Conservation (phyloP, 192 early-diverging fungal species). For the Phlyctochytrium arcticum region DNA sequence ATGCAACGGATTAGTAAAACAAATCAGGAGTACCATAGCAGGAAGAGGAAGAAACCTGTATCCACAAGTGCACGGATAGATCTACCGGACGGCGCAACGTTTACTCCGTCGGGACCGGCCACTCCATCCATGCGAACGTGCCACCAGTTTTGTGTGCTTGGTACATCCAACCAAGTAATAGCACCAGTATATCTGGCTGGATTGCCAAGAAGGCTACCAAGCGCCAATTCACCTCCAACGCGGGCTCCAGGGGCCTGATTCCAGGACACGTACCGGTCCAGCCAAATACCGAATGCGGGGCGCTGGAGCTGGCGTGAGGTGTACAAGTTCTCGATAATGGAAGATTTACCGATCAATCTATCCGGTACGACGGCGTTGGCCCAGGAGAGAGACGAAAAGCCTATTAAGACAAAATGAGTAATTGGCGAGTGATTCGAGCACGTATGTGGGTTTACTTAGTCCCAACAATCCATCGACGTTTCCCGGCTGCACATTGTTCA, state of each 20-base stretch:
- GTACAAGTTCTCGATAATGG: constrained; percentile 25
- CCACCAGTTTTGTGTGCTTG: constrained; percentile 18
- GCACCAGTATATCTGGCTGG: constrained; percentile 20
- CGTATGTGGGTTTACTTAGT: constrained; percentile 1
- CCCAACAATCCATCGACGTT: constrained; percentile 26
- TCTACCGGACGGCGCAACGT: constrained; percentile 5
- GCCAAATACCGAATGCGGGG: constrained; percentile 19
- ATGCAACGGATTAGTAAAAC: neutral
- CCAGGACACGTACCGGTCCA: constrained; percentile 11
- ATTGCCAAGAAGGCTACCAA: constrained; percentile 12
- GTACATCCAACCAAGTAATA: constrained; percentile 24
- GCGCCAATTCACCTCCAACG: constrained; percentile 16
- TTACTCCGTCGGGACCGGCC: constrained; percentile 11
- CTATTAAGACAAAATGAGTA: neutral
- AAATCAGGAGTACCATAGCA: neutral
- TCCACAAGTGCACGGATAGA: constrained; percentile 15
- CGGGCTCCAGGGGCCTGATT: neutral
- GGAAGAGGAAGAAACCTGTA: neutral
- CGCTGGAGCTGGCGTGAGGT: neutral
- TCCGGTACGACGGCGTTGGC: constrained; percentile 18
- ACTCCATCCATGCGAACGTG: constrained; percentile 14
- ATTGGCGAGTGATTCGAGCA: neutral
- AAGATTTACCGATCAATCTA: constrained; percentile 5
- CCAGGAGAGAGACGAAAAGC: constrained; percentile 26
- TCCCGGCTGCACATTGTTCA: constrained; percentile 20